Percentiles rank a stretch among this genome's conserved stretches.
Conservation (phyloP, 1,139 yeast genomes). For the Saccharomyces hybrid region DNA sequence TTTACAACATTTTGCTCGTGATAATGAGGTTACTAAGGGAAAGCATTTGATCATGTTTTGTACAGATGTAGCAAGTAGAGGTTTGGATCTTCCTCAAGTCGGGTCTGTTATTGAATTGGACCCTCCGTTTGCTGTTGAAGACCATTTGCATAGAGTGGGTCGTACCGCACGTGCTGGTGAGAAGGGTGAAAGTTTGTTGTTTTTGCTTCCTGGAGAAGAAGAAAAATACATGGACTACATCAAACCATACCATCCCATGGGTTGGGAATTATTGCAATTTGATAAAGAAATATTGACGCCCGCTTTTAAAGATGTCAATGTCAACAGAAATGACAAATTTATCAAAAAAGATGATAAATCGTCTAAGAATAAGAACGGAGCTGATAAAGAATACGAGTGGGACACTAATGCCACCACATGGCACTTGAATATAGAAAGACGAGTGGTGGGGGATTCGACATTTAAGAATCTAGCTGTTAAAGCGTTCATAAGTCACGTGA, state of each 20-base stretch:
- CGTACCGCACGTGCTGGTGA: slow-evolving; percentile 71
- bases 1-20: slow-evolving; percentile 50
- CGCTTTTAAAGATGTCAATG: slow-evolving; percentile 50
- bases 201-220: slow-evolving; percentile 81
- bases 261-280: slow-evolving; percentile 43
- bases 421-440: slow-evolving; percentile 86
- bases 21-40: slow-evolving; percentile 31
- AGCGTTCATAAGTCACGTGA: slow-evolving; percentile 80
- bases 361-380: slow-evolving; percentile 28
- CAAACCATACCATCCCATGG: slow-evolving; percentile 56
- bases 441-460: slow-evolving; percentile 63
- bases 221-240: slow-evolving; percentile 68
- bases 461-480: slow-evolving; percentile 58
- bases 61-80: slow-evolving; percentile 75
- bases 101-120: slow-evolving; percentile 60
- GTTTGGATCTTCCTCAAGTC: slow-evolving; percentile 60
- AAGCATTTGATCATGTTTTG: slow-evolving; percentile 66
- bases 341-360: slow-evolving; percentile 12
- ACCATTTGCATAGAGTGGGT: slow-evolving; percentile 67
- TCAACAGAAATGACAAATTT: slow-evolving; percentile 30
- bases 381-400: slow-evolving; percentile 44
- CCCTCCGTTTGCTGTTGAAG: slow-evolving; percentile 64
- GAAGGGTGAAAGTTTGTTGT: slow-evolving; percentile 58
- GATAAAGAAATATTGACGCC: slow-evolving; percentile 46
- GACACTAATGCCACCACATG: slow-evolving; percentile 93